Evolutionary conservation across 768 basidiomycete species (phyloP), one percentile per base, ranked within the genome.

Genomic region (Pulveroboletus sp.): DNA sequence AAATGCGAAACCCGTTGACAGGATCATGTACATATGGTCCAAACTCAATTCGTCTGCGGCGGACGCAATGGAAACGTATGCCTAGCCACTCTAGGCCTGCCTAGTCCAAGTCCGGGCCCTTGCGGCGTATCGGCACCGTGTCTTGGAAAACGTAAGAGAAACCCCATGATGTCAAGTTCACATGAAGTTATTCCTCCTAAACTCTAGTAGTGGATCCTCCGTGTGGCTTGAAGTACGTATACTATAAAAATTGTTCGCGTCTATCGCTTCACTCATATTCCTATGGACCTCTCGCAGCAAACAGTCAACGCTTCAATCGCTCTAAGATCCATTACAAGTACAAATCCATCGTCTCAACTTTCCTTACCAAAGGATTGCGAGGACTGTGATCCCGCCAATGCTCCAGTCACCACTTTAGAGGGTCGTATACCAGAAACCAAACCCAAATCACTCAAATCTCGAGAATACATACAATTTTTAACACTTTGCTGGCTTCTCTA

Each of bases 401-500:
- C 27, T 19, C 49, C 37, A 4, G 19, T 33, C 25, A 27, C 25
- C 44, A 11, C 9, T 9, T 27, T n/a, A n/a, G n/a, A n/a, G 25
- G 25, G 25, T 27, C 25, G 25, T 7, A 36, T 25, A 32, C n/a
- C 20, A 11, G 51, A n/a, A 32, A 38, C 41, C 21, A 56, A 57
- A 36, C 32, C 47, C 1, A 34, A 47, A 37, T 27, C 35, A 16
- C 41, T 50, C 8, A 60, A 50, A 17, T 42, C 31, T 39, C 55
- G 55, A 32, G 57, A 59, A 51, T 41, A 40, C 48, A 63, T 84
- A 21, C 84, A 87, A 51, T 78, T 84, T 49, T 55, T 67, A 17
- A 62, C 81, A 1, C 66, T 82, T 29, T 86, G 82, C 54, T 80
- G 72, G 68, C 67, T 72, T 10, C 43, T 84, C 40, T 82, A 84